Evolutionary conservation across 2,329 filamentous ascomycete genomes (phyloP), one percentile per base, ranked within the genome.

Genomic region (Talaromyces verruculosus): DNA sequence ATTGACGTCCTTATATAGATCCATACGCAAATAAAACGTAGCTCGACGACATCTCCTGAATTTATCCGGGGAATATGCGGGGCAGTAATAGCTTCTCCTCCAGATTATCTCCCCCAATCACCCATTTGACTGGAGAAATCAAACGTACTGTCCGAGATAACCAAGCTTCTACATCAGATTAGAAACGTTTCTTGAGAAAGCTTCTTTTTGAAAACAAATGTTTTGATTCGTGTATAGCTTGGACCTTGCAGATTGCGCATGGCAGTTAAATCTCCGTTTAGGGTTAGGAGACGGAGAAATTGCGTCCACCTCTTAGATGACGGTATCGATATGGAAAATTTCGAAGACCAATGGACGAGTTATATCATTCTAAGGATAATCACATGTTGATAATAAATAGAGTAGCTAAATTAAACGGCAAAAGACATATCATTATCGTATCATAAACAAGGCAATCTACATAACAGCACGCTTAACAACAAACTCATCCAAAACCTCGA

Each of bases 401-500:
- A 35, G 10, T 35, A 35, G 33, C 33, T 35, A 11, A 35, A 35
- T 11, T 11, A 35, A 35, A 35, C 4, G 25, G 17, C 10, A 19
- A 19, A 6, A 22, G 10, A 5, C n/a, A 19, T 22, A 5, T 53
- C 51, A 37, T 22, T 35, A 57, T 37, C 33, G 10, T 57, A 57
- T 57, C 19, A 19, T 57, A 22, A 45, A 37, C 41, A n/a, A 15
- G 51, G 51, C 30, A 60, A 4, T 53, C 57, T 60, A 71, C 59
- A 72, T 74, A 73, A 71, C 71, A 76, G 72, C 71, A 72, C 43
- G 55, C 37, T 65, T 66, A 8, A 67, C 64, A 51, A 53, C 57
- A 64, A 67, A 67, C 45, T 67, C 66, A 37, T 65, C 61, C 17
- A 67, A 28, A 15, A 64, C 51, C 22, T 67, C 64, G 25, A 67